phyloP scores from a whole-genome alignment of 129 eudicot species.

The Ambrosia artemisiifolia region DNA sequence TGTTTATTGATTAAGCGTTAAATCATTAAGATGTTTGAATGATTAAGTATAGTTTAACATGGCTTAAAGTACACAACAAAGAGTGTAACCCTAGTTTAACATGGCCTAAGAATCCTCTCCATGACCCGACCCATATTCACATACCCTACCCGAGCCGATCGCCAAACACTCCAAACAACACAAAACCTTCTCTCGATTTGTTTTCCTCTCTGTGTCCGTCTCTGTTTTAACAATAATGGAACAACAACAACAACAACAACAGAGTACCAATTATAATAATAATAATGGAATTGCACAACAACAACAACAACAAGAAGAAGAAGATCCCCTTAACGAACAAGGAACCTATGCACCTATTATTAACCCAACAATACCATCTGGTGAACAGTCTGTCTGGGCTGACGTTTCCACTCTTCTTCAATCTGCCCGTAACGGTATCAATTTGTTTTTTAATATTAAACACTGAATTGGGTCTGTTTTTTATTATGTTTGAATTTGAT shows the following conservation, averaged over 20 bases:
- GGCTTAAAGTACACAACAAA: too few relatives aligned
- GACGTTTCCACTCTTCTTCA: constrained; percentile 68
- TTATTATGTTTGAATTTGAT: too few relatives aligned
- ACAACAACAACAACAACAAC: constrained; percentile 39
- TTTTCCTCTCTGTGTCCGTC: neutral
- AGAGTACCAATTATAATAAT: too few relatives aligned
- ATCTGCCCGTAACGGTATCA: constrained; percentile 60
- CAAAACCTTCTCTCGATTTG: constrained; percentile 8
- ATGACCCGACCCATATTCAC: constrained; percentile 35
- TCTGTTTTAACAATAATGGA: constrained; percentile 26
- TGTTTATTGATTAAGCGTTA: too few relatives aligned
- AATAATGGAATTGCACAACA: constrained; percentile 26
- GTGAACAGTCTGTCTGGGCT: constrained; percentile 69
- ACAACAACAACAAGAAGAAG: too few relatives aligned
- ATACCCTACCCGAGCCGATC: constrained; percentile 44
- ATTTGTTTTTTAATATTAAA: neutral
- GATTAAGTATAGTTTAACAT: too few relatives aligned
- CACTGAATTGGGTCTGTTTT: neutral
- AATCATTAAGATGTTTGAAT: too few relatives aligned
- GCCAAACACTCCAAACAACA: constrained; percentile 22
- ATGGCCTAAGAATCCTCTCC: neutral
- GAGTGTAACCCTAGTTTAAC: too few relatives aligned
- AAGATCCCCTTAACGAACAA: constrained; percentile 19
- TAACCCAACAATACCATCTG: constrained; percentile 57
- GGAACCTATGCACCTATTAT: constrained; percentile 9